A percentile compares a stretch with the other conserved stretches of the same genome.
Conservation (phyloP, 495 filamentous ascomycete species). For the Saxispiralis lemnorum region DNA sequence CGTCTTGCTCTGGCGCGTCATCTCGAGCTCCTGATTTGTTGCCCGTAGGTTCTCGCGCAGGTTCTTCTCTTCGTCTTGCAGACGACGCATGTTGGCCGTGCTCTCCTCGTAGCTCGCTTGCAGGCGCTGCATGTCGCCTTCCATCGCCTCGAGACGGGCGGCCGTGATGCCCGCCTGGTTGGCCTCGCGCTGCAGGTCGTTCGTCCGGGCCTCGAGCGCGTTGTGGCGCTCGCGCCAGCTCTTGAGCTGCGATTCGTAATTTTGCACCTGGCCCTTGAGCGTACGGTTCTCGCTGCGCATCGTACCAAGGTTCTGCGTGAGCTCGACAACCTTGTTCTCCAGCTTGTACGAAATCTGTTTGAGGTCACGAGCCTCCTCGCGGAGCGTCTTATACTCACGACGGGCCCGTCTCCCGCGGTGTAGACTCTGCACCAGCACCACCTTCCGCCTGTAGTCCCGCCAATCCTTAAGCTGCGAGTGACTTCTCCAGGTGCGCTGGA, state of each 20-base stretch:
- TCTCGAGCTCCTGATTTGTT: conserved; percentile 60
- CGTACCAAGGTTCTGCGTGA: conserved; percentile 82
- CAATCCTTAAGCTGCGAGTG: conserved; percentile 61
- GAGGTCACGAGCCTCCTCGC: conserved; percentile 90
- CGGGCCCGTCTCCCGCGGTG: conserved; percentile 80
- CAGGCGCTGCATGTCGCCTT: conserved; percentile 85
- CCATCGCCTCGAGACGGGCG: conserved; percentile 71
- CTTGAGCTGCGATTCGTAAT: conserved; percentile 87
- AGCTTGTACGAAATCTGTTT: conserved; percentile 98
- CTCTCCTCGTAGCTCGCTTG: conserved; percentile 75
- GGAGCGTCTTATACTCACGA: conserved; percentile 65
- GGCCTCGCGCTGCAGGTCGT: conserved; percentile 86
- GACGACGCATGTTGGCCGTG: conserved; percentile 66
- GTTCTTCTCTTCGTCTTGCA: conserved; percentile 78
- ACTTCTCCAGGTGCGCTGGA: conserved; percentile 79
- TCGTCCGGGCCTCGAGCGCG: conserved; percentile 71
- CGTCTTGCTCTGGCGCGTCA: conserved; percentile 47
- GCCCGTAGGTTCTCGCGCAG: conserved; percentile 61
- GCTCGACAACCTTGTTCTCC: conserved; percentile 97
- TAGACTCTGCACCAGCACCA: conserved; percentile 78
- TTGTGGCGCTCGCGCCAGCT: conserved; percentile 86
- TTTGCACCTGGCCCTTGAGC: conserved; percentile 75
- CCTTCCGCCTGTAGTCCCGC: conserved; percentile 74
- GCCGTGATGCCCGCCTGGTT: conserved; percentile 94
- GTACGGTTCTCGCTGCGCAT: conserved; percentile 87